Evolutionary conservation across 2,329 filamentous ascomycete genomes (phyloP), one percentile per base, ranked within the genome.

Genomic region (Aureobasidium pullulans): DNA sequence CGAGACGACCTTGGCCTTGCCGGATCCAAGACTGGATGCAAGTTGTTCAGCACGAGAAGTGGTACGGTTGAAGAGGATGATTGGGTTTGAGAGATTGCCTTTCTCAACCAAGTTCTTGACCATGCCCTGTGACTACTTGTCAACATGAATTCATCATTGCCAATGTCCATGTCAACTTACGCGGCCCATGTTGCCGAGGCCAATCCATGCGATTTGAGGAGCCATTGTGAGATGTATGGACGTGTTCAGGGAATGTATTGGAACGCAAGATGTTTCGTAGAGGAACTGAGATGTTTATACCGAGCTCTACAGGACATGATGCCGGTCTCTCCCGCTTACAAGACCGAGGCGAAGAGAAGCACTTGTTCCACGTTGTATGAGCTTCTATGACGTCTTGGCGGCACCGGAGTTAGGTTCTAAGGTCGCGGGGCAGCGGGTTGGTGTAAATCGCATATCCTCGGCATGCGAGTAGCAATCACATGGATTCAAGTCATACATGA

Each of bases 141-240:
- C 19, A 60, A 50, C n/a, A 32, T 10, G 36, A 16, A 19, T 36
- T 32, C 2, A 8, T 3, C 6, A 16, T 6, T 23, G n/a, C 58
- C 36, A 31, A 29, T 4, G 5, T 28, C 13, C 4, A 28, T 48
- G 10, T 16, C 47, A 42, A 34, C 57, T 65, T 76, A 88, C 88
- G 69, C 86, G 81, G 65, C 89, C 91, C 84, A 96, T 96, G 72
- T 95, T 95, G 56, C 90, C 90, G 53, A 96, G 81, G 60, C 91
- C 90, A 58, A 95, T 84, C 84, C 85, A 95, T 66, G 90, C 80
- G 54, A 94, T 68, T 72, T 81, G 84, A 48, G 73, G 72, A 52
- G 74, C 69, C 74, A 76, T 76, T 28, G 36, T 62, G 37, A 39
- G 19, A 36, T 44, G 28, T 39, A 6, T 36, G 15, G 7, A 16